Percentiles rank a stretch among this genome's conserved stretches.
Conservation (phyloP, 148 eudicot species). For the Chenopodium quinoa region DNA sequence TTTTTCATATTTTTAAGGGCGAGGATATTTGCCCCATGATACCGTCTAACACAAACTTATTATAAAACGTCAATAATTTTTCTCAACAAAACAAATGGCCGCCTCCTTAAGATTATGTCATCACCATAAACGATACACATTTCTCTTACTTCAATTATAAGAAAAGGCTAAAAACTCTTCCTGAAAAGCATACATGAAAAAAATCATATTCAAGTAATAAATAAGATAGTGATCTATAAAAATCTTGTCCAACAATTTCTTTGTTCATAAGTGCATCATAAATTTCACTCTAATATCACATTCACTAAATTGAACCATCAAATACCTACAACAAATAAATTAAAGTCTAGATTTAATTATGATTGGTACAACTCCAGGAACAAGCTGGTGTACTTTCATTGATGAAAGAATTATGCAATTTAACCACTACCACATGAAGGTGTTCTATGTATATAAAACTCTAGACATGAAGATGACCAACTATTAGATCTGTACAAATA, state of each 20-base stretch:
- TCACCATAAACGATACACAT: too few species aligned
- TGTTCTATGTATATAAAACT: neutral
- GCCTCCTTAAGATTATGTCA: too few species aligned
- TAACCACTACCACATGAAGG: neutral
- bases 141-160: neutral
- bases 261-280: neutral
- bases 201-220: neutral
- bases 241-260: neutral
- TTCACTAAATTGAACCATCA: neutral
- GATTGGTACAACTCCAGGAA: neutral
- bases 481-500: slow-evolving; percentile 12
- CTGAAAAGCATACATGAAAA: neutral
- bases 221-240: neutral
- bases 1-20: too few species aligned
- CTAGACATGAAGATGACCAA: slow-evolving; percentile 21
- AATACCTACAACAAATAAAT: slow-evolving; percentile 1
- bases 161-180: neutral
- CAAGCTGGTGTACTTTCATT: slow-evolving; percentile 2
- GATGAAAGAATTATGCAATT: slow-evolving; percentile 12
- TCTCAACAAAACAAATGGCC: too few species aligned
- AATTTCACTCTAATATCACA: neutral
- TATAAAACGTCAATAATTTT: too few species aligned
- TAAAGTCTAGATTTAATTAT: neutral
- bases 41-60: too few species aligned
- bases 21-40: too few species aligned